Conservation (phyloP, 257 asterid genomes). For the Nicotiana knightiana region DNA sequence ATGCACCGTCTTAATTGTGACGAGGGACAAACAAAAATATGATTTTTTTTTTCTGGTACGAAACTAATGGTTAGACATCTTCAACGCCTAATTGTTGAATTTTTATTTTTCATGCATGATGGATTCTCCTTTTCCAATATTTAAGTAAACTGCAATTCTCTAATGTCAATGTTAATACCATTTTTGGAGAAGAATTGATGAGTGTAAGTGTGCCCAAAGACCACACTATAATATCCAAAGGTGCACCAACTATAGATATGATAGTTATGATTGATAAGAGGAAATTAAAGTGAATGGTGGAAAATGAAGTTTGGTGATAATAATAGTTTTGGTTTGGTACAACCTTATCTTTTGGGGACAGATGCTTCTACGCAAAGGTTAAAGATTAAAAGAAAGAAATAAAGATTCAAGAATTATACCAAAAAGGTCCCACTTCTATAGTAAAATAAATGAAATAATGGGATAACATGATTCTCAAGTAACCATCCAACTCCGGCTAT, state of each 20-base stretch:
- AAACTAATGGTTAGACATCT: too few relatives aligned
- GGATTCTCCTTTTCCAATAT: too few relatives aligned
- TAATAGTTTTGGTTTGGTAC: background rate
- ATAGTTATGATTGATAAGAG: background rate
- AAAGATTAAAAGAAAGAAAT: background rate
- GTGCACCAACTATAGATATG: background rate
- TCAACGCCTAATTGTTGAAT: too few relatives aligned
- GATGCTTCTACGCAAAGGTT: background rate
- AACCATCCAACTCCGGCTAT: background rate
- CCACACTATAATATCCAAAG: too few relatives aligned
- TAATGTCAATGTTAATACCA: too few relatives aligned
- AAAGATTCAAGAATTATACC: background rate
- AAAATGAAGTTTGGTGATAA: background rate
- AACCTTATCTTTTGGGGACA: background rate
- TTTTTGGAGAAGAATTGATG: too few relatives aligned
- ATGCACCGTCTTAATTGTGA: too few relatives aligned
- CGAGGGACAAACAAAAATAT: too few relatives aligned
- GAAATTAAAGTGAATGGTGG: background rate
- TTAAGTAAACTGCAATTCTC: too few relatives aligned
- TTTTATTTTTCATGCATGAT: too few relatives aligned
- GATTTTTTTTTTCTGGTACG: too few relatives aligned
- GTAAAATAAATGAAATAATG: background rate
- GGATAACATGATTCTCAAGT: background rate
- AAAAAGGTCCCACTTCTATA: background rate
- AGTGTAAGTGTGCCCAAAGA: too few relatives aligned